A percentile compares a stretch with the other conserved stretches of the same genome.
Evolutionary conservation across 2,329 filamentous ascomycete genomes (phyloP).

Genomic region (Domatiomyces catenatus): DNA sequence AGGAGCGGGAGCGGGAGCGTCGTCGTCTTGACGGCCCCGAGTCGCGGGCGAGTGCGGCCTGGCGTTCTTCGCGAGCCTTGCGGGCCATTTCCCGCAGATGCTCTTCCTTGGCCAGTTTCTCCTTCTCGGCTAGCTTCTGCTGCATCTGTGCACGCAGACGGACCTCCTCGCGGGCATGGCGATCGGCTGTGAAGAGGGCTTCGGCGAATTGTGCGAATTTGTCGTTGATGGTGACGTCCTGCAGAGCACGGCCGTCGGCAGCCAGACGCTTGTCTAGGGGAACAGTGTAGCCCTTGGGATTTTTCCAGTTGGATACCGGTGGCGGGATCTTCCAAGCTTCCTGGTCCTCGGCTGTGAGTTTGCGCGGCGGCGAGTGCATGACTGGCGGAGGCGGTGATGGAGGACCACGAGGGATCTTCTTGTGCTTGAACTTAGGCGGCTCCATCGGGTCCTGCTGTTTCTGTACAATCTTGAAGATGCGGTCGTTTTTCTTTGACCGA

Average conservation of each 20-base stretch:
- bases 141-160: conserved; percentile 88
- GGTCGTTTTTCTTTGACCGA: conserved; percentile 67
- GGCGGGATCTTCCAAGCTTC: conserved; percentile 89
- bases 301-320: conserved; percentile 97
- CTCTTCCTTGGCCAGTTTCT: conserved; percentile 88
- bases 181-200: conserved; percentile 81
- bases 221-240: conserved; percentile 94
- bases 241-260: conserved; percentile 77
- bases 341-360: conserved; percentile 91
- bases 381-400: conserved; percentile 85
- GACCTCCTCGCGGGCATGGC: conserved; percentile 90
- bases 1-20: conserved; percentile 20
- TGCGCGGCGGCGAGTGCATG: conserved; percentile 86
- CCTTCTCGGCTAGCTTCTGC: conserved; percentile 87
- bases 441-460: conserved; percentile 89
- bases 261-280: conserved; percentile 89
- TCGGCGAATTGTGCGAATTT: conserved; percentile 96
- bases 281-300: conserved; percentile 94
- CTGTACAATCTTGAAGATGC: conserved; percentile 97
- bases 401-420: conserved; percentile 82
- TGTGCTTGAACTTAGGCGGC: conserved; percentile 96
- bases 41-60: conserved; percentile 28
- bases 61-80: conserved; percentile 72
- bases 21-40: conserved; percentile 19
- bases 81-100: conserved; percentile 75